phyloP scores from a whole-genome alignment of 2,329 filamentous ascomycete species.

The Meredithiella fracta region DNA sequence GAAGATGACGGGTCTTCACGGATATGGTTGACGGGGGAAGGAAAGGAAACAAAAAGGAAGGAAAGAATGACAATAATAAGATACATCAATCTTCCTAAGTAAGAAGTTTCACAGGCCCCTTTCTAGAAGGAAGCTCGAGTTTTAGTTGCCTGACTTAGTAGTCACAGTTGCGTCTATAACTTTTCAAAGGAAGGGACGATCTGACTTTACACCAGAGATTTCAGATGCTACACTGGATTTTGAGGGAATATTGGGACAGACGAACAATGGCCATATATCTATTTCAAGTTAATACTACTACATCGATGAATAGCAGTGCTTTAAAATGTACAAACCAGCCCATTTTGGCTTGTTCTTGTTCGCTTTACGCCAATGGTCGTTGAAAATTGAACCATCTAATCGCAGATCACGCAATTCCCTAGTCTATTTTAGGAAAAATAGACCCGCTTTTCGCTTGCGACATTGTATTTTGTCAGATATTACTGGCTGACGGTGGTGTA shows the following conservation, averaged over 20 bases:
- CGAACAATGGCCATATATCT: background rate
- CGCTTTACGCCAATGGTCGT: background rate
- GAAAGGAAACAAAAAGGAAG: background rate
- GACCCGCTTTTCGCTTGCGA: slow-evolving; percentile 12
- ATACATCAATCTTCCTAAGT: no score
- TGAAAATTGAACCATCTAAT: slow-evolving; percentile 9
- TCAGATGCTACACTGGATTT: background rate
- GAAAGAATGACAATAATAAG: background rate
- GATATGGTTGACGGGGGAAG: background rate
- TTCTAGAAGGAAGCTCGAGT: background rate
- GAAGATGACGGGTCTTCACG: background rate
- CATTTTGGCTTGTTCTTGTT: background rate
- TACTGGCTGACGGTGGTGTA: background rate
- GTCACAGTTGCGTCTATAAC: background rate
- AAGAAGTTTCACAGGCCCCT: background rate
- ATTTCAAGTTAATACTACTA: background rate
- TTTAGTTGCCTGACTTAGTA: background rate
- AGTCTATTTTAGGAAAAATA: slow-evolving; percentile 11
- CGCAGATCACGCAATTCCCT: slow-evolving; percentile 14
- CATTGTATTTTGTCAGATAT: background rate
- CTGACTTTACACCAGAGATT: background rate
- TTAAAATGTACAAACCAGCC: background rate
- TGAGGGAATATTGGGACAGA: background rate
- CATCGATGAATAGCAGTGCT: background rate
- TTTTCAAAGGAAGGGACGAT: background rate